These are phyloP conservation scores for Chrysoporthe deuterocubensis DNA, from an alignment of 2,329 filamentous ascomycete genomes.

Conservation along the genomic window DNA sequence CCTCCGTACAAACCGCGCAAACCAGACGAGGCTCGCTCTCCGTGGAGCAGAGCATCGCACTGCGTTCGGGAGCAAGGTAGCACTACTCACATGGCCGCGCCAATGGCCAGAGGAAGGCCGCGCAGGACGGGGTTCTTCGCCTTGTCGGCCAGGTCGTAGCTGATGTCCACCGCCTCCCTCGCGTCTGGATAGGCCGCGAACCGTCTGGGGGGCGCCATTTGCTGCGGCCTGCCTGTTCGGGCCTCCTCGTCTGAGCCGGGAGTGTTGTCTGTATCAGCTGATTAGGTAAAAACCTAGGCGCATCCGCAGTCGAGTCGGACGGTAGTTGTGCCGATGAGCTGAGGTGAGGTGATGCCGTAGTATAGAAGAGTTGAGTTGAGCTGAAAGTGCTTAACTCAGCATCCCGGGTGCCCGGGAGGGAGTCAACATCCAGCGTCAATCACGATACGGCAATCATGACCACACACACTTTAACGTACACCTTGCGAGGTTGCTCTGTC, in stretches of 20 bases:
- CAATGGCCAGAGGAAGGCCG: slow-evolving; percentile 65
- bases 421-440: neutral
- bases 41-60: neutral
- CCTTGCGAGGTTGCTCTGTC: too few relatives aligned
- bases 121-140: slow-evolving; percentile 72
- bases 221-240: neutral
- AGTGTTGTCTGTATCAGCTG: neutral
- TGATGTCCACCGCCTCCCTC: slow-evolving; percentile 41
- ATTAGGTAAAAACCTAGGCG: neutral
- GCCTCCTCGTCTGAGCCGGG: too few relatives aligned
- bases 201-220: slow-evolving; percentile 22
- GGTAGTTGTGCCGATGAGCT: neutral
- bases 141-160: slow-evolving; percentile 37
- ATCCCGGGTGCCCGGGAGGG: neutral
- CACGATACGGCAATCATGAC: too few relatives aligned
- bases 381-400: neutral
- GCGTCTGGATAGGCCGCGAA: slow-evolving; percentile 52
- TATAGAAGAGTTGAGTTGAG: neutral
- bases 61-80: neutral
- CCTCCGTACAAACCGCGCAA: neutral
- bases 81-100: slow-evolving; percentile 38
- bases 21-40: too few relatives aligned
- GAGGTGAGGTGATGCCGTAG: neutral
- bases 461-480: too few relatives aligned
- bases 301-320: neutral